Evolutionary conservation across 78 protist genomes (phyloP).

Genomic region (Anaeramoeba ignava): DNA sequence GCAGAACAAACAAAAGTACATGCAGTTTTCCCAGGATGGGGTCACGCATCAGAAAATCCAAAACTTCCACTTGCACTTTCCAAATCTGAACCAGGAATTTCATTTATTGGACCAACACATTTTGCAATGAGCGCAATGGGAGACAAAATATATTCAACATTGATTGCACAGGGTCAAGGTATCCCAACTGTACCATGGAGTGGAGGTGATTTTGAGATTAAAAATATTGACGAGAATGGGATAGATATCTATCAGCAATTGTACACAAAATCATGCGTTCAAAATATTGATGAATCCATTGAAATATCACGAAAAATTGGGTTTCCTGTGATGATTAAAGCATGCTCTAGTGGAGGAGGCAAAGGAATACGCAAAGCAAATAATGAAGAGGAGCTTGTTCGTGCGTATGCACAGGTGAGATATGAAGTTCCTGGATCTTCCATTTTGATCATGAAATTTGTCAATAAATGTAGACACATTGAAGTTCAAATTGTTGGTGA

Average conservation of each 20-base stretch:
- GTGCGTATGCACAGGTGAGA: background rate
- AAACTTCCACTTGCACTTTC: constrained; percentile 55
- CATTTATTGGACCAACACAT: constrained; percentile 72
- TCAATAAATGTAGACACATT: constrained; percentile 88
- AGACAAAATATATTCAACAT: constrained; percentile 88
- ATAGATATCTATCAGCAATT: constrained; percentile 6
- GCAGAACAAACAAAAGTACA: constrained; percentile 45
- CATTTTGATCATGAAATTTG: constrained; percentile 78
- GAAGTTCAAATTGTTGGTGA: constrained; percentile 84
- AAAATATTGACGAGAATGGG: constrained; percentile 11
- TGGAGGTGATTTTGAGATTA: constrained; percentile 57
- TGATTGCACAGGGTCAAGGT: constrained; percentile 82
- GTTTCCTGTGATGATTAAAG: constrained; percentile 91
- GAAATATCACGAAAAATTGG: constrained; percentile 45
- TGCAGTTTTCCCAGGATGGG: constrained; percentile 98
- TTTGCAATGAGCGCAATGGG: constrained; percentile 65
- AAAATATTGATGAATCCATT: constrained; percentile 38
- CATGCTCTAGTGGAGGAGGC: constrained; percentile 92
- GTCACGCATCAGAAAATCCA: constrained; percentile 95
- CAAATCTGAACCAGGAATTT: constrained; percentile 22
- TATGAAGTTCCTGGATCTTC: constrained; percentile 56
- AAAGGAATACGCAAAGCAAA: constrained; percentile 72
- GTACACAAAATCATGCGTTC: constrained; percentile 29
- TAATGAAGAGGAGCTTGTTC: constrained; percentile 28
- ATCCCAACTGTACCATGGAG: constrained; percentile 87